These are phyloP conservation scores for Vitis hybrid DNA, from an alignment of 177 flowering plant genomes.

Conservation along the genomic window DNA sequence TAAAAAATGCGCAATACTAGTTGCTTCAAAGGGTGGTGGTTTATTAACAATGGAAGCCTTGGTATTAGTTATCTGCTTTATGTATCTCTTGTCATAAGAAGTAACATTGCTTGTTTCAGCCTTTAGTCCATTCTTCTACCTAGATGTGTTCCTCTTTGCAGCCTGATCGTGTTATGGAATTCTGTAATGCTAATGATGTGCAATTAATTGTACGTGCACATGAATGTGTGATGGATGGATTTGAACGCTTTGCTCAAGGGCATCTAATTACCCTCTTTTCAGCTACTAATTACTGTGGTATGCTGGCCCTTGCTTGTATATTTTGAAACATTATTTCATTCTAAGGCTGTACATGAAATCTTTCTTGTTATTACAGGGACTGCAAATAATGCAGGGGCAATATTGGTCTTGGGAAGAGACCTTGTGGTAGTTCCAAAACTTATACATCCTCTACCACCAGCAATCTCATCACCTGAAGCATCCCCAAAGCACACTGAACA, in stretches of 20 bases:
- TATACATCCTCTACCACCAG: conserved; percentile 56
- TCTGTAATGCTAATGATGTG: conserved; percentile 52
- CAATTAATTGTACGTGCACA: conserved; percentile 56
- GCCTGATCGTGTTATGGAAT: conserved; percentile 57
- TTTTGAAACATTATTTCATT: background rate
- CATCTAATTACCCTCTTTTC: conserved; percentile 54
- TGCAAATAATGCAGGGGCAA: conserved; percentile 56
- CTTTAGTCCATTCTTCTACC: too few relatives aligned
- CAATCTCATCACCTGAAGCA: conserved; percentile 44
- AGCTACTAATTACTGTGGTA: conserved; percentile 57
- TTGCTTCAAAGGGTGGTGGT: too few relatives aligned
- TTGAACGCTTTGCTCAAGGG: conserved; percentile 61
- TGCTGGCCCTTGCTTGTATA: background rate
- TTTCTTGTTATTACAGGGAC: conserved; percentile 29
- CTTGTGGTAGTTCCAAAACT: conserved; percentile 58
- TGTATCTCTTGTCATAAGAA: too few relatives aligned
- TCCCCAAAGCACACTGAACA: conserved; percentile 52
- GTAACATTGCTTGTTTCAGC: too few relatives aligned
- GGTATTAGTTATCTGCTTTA: too few relatives aligned
- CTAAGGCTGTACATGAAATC: background rate
- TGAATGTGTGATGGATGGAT: conserved; percentile 64
- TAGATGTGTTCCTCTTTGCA: conserved; percentile 11
- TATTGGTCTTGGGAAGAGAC: conserved; percentile 49
- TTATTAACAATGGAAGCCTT: too few relatives aligned
- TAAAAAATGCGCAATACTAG: too few relatives aligned